A percentile compares a stretch with the other conserved stretches of the same genome.
Conservation (phyloP, 441 rosid species). For the Eutrema salsugineum region DNA sequence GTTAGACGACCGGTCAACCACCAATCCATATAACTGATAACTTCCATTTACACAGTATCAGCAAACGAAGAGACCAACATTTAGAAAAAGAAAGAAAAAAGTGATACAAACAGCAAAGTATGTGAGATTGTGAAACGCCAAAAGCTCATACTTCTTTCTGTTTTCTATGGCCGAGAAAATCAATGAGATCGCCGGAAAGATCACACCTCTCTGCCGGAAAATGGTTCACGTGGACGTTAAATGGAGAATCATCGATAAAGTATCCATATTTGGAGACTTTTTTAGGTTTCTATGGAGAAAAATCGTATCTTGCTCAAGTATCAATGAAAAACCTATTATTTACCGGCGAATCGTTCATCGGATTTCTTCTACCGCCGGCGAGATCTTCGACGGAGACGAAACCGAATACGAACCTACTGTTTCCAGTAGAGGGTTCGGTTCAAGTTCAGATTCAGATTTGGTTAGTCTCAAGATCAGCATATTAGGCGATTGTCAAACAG, state of each 20-base stretch:
- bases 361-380: slow-evolving; percentile 34
- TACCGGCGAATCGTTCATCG: slow-evolving; percentile 51
- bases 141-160: slow-evolving; percentile 1
- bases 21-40: slow-evolving; percentile 14
- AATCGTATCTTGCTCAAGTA: slow-evolving; percentile 61
- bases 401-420: slow-evolving; percentile 16
- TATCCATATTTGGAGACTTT: slow-evolving; percentile 54
- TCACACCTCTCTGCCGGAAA: slow-evolving; percentile 51
- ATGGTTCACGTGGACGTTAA: slow-evolving; percentile 45
- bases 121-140: slow-evolving; percentile 10
- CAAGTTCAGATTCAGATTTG: slow-evolving; percentile 66
- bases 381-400: slow-evolving; percentile 15
- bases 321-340: slow-evolving; percentile 46
- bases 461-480: slow-evolving; percentile 78
- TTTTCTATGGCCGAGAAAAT: slow-evolving; percentile 40
- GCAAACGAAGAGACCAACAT: slow-evolving; percentile 1
- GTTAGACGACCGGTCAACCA: slow-evolving; percentile 52
- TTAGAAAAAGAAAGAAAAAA: background rate
- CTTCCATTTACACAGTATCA: slow-evolving; percentile 25
- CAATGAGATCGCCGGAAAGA: slow-evolving; percentile 39
- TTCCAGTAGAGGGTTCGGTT: slow-evolving; percentile 33
- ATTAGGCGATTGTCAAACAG: slow-evolving; percentile 88
- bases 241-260: slow-evolving; percentile 57
- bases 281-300: slow-evolving; percentile 72
- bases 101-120: background rate